Evolutionary conservation across 2,329 filamentous ascomycete species (phyloP).

Genomic region (Waltergamsia citrina): DNA sequence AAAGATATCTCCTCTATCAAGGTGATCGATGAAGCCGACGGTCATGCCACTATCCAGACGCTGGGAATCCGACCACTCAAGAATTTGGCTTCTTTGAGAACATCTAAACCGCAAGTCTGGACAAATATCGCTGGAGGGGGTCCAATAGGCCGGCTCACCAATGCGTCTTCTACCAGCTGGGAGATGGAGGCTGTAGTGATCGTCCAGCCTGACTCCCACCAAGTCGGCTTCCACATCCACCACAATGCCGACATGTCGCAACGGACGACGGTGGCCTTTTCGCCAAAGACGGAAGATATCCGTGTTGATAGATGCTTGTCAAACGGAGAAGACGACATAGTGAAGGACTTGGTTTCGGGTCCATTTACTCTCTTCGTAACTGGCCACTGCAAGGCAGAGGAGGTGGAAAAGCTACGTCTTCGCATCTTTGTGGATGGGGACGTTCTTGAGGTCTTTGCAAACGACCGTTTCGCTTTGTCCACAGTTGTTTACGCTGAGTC

Average conservation of each 20-base stretch:
- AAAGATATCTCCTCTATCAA: slow-evolving; percentile 31
- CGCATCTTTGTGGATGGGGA: slow-evolving; percentile 14
- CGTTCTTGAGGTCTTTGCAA: slow-evolving; percentile 15
- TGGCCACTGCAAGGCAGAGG: background rate
- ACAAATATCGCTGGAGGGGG: slow-evolving; percentile 3
- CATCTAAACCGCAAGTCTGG: slow-evolving; percentile 7
- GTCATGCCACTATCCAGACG: slow-evolving; percentile 28
- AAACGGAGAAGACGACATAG: slow-evolving; percentile 17
- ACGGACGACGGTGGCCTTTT: slow-evolving; percentile 28
- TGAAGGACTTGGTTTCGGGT: slow-evolving; percentile 22
- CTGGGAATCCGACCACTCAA: slow-evolving; percentile 23
- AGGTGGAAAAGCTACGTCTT: slow-evolving; percentile 11
- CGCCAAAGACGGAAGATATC: slow-evolving; percentile 25
- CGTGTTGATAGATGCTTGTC: slow-evolving; percentile 25
- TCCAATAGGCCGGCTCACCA: background rate
- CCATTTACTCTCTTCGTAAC: slow-evolving; percentile 35
- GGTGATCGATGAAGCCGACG: background rate
- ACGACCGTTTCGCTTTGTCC: slow-evolving; percentile 16
- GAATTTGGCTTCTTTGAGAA: slow-evolving; percentile 12
- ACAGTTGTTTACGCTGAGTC: slow-evolving; percentile 12
- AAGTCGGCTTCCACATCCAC: slow-evolving; percentile 13
- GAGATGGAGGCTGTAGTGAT: slow-evolving; percentile 14
- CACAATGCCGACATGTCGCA: slow-evolving; percentile 15
- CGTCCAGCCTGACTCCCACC: slow-evolving; percentile 5
- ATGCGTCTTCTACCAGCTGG: slow-evolving; percentile 8